Evolutionary conservation across 208 protist genomes (phyloP).

Genomic region (Trichomonas tenax): DNA sequence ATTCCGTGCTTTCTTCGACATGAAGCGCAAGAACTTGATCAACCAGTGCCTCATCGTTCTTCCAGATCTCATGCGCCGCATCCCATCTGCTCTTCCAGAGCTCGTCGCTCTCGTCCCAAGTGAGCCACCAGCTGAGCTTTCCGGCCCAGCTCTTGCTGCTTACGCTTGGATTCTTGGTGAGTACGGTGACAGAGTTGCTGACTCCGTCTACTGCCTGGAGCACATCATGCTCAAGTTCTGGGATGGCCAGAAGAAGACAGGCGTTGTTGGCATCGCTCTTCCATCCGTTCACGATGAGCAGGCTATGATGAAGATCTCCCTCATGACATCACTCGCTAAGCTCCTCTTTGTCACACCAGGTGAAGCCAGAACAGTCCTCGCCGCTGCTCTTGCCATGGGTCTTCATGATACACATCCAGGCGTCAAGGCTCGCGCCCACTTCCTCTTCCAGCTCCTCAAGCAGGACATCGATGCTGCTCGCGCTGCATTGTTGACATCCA

Average conservation of each 20-base stretch:
- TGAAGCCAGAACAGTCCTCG: neutral
- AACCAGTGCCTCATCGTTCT: neutral
- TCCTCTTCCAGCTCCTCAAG: neutral
- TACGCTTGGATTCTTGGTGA: slow-evolving; percentile 11
- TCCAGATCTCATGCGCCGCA: neutral
- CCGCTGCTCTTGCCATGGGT: neutral
- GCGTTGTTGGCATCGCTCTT: neutral
- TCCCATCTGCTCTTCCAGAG: neutral
- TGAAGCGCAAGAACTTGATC: neutral
- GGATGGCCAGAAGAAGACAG: neutral
- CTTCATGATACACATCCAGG: neutral
- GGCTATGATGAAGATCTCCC: neutral
- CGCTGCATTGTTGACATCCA: neutral
- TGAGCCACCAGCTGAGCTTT: neutral
- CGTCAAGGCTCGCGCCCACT: neutral
- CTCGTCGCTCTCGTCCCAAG: neutral
- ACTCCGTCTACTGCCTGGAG: neutral
- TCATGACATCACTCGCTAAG: neutral
- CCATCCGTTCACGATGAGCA: neutral
- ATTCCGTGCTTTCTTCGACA: slow-evolving; percentile 12
- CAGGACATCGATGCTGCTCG: neutral
- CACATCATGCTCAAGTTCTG: neutral
- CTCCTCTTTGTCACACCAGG: slow-evolving; percentile 15
- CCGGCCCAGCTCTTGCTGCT: neutral
- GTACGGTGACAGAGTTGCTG: neutral